Evolutionary conservation across 371 early-diverging fungal genomes (phyloP), one percentile per base, ranked within the genome.

Genomic region (Quaeritorhiza haematococci): DNA sequence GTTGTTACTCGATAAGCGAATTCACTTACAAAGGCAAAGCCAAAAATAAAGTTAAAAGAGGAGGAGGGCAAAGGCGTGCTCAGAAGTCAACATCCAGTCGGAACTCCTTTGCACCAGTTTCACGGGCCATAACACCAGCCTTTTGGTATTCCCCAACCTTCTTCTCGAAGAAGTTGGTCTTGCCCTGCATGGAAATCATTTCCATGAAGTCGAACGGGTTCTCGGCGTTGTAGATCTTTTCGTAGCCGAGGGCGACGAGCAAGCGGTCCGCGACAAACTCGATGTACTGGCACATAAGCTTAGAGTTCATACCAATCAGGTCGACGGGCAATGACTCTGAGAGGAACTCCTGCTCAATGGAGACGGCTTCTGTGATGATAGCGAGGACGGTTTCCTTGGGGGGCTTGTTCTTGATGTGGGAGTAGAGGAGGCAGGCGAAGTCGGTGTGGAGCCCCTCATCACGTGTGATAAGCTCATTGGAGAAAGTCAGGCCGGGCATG

Each of bases 151-250:
- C 98, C 17, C 94, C 92, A 33, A 99, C 99, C 64, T 89, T 89
- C 85, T 98, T 98, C 78, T 99, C 99, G 66, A 99, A 99, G 82
- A 99, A 99, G 84, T 99, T 99, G 54, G 99, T 97, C 83, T 99
- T 99, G 65, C 99, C 99, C 75, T 95, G 95, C 60, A 99, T 80
- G 29, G 95, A 94, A 70, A 99, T 98, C 82, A 98, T 77, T 69
- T 99, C 99, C 99, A 99, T 99, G 67, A 99, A 99, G 72, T 98
- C 98, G 64, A 99, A 99, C 45, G 99, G 99, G 71, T 99, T 99
- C 63, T 86, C 77, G 2, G 81, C 84, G 38, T 90, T 85, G 83
- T 91, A 99, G 59, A 83, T 67, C 80, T 98, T 98, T 46, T 74
- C 68, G 55, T 85, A 84, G 27, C 94, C 96, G 30, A 99, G 84